phyloP scores from a whole-genome alignment of 805 yeast species.

The Candida palmyrensis region DNA sequence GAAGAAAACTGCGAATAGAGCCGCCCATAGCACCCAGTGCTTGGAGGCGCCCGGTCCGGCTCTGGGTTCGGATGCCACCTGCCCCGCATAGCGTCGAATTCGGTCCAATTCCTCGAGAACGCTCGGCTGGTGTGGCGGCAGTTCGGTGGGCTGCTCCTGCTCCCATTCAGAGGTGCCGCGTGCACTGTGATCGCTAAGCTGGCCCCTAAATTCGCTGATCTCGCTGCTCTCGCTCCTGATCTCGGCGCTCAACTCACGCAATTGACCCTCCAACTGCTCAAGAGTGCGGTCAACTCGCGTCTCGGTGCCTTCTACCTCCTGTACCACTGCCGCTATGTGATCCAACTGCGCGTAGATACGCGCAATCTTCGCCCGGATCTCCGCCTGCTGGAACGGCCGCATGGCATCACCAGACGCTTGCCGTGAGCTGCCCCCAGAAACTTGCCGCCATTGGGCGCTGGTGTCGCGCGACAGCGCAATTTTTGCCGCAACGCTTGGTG shows the following conservation, averaged over 20 bases:
- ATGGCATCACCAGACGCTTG: too few relatives aligned
- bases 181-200: background rate
- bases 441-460: too few relatives aligned
- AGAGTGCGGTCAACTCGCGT: too few relatives aligned
- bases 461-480: too few relatives aligned
- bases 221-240: background rate
- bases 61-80: background rate
- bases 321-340: too few relatives aligned
- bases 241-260: background rate
- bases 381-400: too few relatives aligned
- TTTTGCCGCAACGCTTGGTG: too few relatives aligned
- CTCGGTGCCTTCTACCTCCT: too few relatives aligned
- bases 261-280: too few relatives aligned
- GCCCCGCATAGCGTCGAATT: constrained; percentile 1
- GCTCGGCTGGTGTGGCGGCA: background rate
- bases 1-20: constrained; percentile 8
- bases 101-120: constrained; percentile 4
- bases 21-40: background rate
- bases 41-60: background rate
- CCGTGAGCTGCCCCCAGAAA: too few relatives aligned
- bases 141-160: background rate
- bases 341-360: too few relatives aligned
- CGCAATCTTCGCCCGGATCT: too few relatives aligned
- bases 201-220: background rate
- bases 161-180: background rate